Conservation (phyloP, 2,329 filamentous ascomycete species). For the Cordyceps cicadae region DNA sequence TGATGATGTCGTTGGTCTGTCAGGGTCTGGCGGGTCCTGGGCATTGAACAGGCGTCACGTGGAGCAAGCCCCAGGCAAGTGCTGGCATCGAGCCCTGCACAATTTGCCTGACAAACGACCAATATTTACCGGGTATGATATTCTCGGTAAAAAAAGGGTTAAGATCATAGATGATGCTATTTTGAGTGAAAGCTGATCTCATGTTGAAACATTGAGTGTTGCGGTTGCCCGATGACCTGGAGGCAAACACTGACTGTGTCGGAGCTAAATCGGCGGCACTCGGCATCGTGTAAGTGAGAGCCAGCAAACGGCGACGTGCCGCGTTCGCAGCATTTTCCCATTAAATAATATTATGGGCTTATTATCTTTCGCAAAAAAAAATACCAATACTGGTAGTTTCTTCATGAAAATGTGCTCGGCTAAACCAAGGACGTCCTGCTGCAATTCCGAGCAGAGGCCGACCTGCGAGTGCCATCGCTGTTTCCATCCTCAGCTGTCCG, state of each 20-base stretch:
- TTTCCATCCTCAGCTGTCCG: neutral
- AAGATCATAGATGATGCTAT: neutral
- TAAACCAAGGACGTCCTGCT: neutral
- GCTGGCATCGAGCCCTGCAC: neutral
- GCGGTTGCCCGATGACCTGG: neutral
- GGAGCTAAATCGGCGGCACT: neutral
- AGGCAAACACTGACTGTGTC: neutral
- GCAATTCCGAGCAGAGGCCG: neutral
- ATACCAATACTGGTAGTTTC: neutral
- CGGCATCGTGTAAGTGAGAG: neutral
- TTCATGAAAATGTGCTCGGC: neutral
- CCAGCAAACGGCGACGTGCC: slow-evolving; percentile 6
- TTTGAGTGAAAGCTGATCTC: neutral
- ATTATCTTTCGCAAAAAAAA: neutral
- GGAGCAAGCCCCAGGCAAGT: neutral
- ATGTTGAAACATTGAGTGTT: neutral
- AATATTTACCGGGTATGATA: neutral
- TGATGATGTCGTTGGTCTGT: slow-evolving; percentile 5
- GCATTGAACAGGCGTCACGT: slow-evolving; percentile 4
- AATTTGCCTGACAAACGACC: neutral
- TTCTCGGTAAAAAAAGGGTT: neutral
- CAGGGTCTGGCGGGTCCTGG: slow-evolving; percentile 3
- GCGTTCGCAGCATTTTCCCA: neutral
- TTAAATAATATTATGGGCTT: neutral
- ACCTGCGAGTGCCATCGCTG: neutral